A percentile compares a stretch with the other conserved stretches of the same genome.
Conservation (phyloP, 768 basidiomycete species). For the Tremella mesenterica region DNA sequence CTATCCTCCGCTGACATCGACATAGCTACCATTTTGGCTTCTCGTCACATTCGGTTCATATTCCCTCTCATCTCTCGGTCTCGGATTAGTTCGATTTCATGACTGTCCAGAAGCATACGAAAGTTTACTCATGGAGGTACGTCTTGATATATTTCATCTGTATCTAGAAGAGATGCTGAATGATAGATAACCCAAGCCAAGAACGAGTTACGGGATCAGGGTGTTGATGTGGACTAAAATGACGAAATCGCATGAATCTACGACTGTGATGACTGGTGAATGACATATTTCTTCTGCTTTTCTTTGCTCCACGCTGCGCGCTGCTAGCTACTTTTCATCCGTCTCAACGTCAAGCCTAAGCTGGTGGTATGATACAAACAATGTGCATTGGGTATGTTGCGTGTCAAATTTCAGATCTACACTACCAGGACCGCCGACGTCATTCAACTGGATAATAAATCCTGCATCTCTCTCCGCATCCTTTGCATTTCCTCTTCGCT, state of each 20-base stretch:
- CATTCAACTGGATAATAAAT: constrained; percentile 51
- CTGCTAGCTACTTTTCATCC: too few species aligned
- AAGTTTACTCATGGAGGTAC: constrained; percentile 52
- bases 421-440: too few species aligned
- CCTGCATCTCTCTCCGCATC: constrained; percentile 80
- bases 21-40: constrained; percentile 71
- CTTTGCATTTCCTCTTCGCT: constrained; percentile 80
- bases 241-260: too few species aligned
- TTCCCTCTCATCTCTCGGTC: constrained; percentile 66
- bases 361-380: too few species aligned
- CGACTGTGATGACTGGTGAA: too few species aligned
- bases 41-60: constrained; percentile 72
- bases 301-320: too few species aligned
- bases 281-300: too few species aligned
- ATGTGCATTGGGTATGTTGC: too few species aligned
- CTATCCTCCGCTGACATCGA: background rate
- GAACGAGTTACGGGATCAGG: constrained; percentile 54
- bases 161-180: background rate
- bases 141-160: too few species aligned
- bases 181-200: constrained; percentile 54
- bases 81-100: constrained; percentile 62
- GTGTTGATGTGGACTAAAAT: constrained; percentile 55
- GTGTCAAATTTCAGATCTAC: too few species aligned
- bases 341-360: too few species aligned
- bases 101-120: constrained; percentile 74